Conservation (phyloP, 1,284 basidiomycete species). For the Entoloma clypeatum region DNA sequence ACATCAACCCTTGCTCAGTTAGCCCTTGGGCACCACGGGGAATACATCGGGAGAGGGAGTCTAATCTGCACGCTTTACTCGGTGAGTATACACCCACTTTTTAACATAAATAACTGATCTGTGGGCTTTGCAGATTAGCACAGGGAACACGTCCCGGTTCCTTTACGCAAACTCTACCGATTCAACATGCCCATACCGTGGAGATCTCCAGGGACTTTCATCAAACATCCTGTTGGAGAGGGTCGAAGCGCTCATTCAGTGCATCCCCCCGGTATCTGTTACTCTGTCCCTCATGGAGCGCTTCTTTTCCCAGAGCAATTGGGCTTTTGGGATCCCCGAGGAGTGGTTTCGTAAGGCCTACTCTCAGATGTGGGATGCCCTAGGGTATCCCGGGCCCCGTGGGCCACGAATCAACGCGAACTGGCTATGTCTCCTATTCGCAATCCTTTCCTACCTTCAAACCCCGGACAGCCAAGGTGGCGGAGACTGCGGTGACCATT, state of each 20-base stretch:
- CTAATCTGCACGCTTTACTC: constrained; percentile 35
- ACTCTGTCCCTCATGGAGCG: constrained; percentile 33
- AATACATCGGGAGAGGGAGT: constrained; percentile 38
- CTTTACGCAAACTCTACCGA: constrained; percentile 36
- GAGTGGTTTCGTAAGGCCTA: constrained; percentile 41
- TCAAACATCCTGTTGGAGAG: constrained; percentile 27
- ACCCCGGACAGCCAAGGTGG: constrained; percentile 15
- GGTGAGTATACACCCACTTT: constrained; percentile 23
- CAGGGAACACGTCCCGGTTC: constrained; percentile 30
- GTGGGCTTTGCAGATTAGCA: constrained; percentile 27
- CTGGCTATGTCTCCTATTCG: constrained; percentile 48
- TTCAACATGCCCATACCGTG: constrained; percentile 25
- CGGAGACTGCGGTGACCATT: constrained; percentile 31
- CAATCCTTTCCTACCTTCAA: constrained; percentile 42
- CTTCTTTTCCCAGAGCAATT: constrained; percentile 46
- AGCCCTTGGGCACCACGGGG: constrained; percentile 39
- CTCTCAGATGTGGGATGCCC: constrained; percentile 41
- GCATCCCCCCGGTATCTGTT: constrained; percentile 35
- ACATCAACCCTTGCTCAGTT: constrained; percentile 30
- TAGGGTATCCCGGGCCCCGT: constrained; percentile 33
- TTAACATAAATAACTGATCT: constrained; percentile 3
- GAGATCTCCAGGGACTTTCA: constrained; percentile 22
- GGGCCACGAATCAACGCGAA: constrained; percentile 41
- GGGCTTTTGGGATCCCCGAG: constrained; percentile 49
- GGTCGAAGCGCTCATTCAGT: constrained; percentile 34